Evolutionary conservation across 306 rosid species (phyloP).

Genomic region (peach (Prunus persica)): Prunus_persica_NCBIv2 NC_034011.1:4793501-4794000

Average conservation of each 20-base stretch:
- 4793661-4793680: conserved; percentile 70
- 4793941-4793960: background rate
- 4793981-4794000: background rate
- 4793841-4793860: background rate
- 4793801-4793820: background rate
- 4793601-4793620: conserved; percentile 63
- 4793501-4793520: background rate
- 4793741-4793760: background rate
- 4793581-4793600: conserved; percentile 14
- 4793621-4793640: conserved; percentile 63
- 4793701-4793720: conserved; percentile 20
- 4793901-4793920: background rate
- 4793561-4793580: conserved; percentile 2
- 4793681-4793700: conserved; percentile 61
- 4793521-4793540: background rate
- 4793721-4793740: background rate
- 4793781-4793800: background rate
- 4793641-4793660: conserved; percentile 81
- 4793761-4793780: background rate
- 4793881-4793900: background rate
- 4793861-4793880: background rate
- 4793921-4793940: background rate
- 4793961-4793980: background rate
- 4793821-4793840: background rate
- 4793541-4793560: background rate